A percentile compares a stretch with the other conserved stretches of the same genome.
These are phyloP conservation scores for Botrytis sinoallii DNA, from an alignment of 2,329 filamentous ascomycete genomes.

Conservation along the genomic window DNA sequence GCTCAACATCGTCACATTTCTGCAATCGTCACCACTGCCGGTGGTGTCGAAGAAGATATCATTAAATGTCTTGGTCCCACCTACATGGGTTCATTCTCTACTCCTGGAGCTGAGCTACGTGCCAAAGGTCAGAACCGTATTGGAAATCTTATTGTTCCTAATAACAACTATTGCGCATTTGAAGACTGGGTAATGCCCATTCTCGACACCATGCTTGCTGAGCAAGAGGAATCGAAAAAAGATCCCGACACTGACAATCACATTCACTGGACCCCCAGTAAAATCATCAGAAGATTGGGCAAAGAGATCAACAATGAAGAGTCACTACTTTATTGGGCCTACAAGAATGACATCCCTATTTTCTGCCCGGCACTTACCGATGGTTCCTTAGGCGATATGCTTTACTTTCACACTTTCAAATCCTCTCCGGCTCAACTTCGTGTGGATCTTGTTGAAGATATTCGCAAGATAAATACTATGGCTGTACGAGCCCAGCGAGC, in stretches of 20 bases:
- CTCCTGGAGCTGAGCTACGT: conserved; percentile 73
- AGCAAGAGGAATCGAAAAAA: conserved; percentile 80
- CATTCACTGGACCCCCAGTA: conserved; percentile 89
- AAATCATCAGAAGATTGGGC: conserved; percentile 83
- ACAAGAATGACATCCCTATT: conserved; percentile 92
- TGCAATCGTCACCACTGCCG: conserved; percentile 90
- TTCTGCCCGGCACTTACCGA: conserved; percentile 97
- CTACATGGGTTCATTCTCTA: conserved; percentile 83
- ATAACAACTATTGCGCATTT: conserved; percentile 95
- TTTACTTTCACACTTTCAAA: conserved; percentile 98
- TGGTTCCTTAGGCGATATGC: conserved; percentile 93
- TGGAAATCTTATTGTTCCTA: conserved; percentile 92
- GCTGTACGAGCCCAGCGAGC: conserved; percentile 81
- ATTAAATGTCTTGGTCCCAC: conserved; percentile 97
- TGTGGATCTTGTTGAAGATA: conserved; percentile 91
- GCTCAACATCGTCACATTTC: conserved; percentile 91
- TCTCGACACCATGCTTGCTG: conserved; percentile 87
- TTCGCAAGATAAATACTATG: conserved; percentile 88
- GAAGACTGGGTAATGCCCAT: conserved; percentile 98
- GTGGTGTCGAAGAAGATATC: conserved; percentile 93
- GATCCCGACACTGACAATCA: conserved; percentile 44
- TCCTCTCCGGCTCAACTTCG: conserved; percentile 75
- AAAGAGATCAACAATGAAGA: conserved; percentile 91
- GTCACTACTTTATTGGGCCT: conserved; percentile 92
- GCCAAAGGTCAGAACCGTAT: conserved; percentile 90